Base-by-base conservation (phyloP, 495 filamentous ascomycete genomes). In the Daldinia caldariorum region DNA sequence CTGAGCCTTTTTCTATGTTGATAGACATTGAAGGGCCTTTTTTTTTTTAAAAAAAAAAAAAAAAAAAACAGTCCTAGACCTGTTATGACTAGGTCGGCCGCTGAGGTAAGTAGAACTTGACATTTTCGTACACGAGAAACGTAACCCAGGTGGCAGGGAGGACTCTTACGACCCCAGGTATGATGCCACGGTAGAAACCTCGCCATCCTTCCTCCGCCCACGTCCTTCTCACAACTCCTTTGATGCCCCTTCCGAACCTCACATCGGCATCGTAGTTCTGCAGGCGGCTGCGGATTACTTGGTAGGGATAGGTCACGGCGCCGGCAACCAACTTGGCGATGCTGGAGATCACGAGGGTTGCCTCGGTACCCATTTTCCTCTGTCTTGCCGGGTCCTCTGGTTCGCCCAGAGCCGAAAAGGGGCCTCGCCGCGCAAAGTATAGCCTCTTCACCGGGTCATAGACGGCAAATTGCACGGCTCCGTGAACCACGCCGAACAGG, bases 41-140 rank as follows among this genome's bases (percentile, higher is more conserved):
- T 7, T 32, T 29, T 14, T n/a, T n/a, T n/a, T n/a, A n/a, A n/a
- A n/a, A n/a, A n/a, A n/a, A n/a, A n/a, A n/a, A n/a, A n/a, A n/a
- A n/a, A n/a, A n/a, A n/a, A n/a, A 39, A 12, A 13, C 12, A 53
- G 18, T 12, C 35, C 32, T 2, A 53, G 7, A 32, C n/a, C 22
- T 22, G 1, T 2, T 56, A 62, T 32, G 0, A 13, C 60, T 66
- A 65, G 32, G 26, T 47, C 29, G 51, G 58, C 81, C 77, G 82
- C 49, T 68, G 67, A 13, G 89, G 88, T 26, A 92, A 74, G 77
- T 89, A 89, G 64, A 82, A 83, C 81, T 89, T 94, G 60, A 88
- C 90, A 80, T 98, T 98, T 83, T 99, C 95, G 80, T 98, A 98
- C 51, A 97, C 94, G 72, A 99, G 78, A 77, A 99, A 97, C n/a